phyloP scores from a whole-genome alignment of 2,329 filamentous ascomycete genomes.

The Bretziella fagacearum region DNA sequence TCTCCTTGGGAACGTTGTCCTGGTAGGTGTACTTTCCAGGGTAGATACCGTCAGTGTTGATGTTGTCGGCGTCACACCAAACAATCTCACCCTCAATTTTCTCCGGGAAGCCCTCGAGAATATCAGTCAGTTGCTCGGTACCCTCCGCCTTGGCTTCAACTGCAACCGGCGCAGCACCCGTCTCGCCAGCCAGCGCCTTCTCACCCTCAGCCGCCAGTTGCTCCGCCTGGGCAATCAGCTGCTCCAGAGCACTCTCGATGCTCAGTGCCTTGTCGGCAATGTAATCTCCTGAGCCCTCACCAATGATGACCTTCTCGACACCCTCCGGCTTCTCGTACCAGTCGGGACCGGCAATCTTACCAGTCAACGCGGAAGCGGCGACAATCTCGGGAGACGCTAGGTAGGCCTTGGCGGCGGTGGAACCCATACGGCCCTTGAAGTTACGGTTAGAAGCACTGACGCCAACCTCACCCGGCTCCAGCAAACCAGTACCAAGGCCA shows the following conservation, averaged over 20 bases:
- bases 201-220: constrained; percentile 38
- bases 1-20: constrained; percentile 56
- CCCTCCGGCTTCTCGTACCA: constrained; percentile 58
- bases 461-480: constrained; percentile 73
- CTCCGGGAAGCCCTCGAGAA: constrained; percentile 75
- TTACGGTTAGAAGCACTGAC: constrained; percentile 76
- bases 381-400: constrained; percentile 82
- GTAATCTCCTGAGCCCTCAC: constrained; percentile 51
- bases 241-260: constrained; percentile 54
- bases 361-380: constrained; percentile 65
- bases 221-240: constrained; percentile 53
- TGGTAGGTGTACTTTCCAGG: constrained; percentile 82
- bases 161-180: constrained; percentile 19
- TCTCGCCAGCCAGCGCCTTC: constrained; percentile 25
- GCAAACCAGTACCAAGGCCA: constrained; percentile 57
- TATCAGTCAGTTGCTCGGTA: constrained; percentile 40
- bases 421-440: constrained; percentile 84
- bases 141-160: constrained; percentile 16
- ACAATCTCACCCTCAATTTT: constrained; percentile 72
- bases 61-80: constrained; percentile 65
- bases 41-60: constrained; percentile 89
- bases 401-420: constrained; percentile 63
- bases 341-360: constrained; percentile 58
- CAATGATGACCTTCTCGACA: constrained; percentile 48
- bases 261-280: constrained; percentile 48